Evolutionary conservation across 73 alveolate genomes (phyloP).

Genomic region (Breviolum minutum): DNA sequence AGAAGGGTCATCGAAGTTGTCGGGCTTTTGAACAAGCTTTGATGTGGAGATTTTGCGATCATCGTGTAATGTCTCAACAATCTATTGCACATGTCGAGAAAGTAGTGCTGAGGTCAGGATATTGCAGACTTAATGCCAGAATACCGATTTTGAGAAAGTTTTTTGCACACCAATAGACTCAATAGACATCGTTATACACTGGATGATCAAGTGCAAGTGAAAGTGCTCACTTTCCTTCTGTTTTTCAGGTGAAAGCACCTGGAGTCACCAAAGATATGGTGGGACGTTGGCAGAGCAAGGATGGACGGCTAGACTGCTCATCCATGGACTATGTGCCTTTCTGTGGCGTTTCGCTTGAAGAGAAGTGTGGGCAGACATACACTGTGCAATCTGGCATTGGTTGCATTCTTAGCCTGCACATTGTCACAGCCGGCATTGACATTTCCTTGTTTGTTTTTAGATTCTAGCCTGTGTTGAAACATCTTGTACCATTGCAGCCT

Average conservation of each 20-base stretch:
- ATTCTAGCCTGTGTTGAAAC: not conserved
- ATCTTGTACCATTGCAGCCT: not conserved
- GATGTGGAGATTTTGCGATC: too few species aligned
- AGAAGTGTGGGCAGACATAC: conserved; percentile 70
- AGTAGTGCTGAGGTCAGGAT: too few species aligned
- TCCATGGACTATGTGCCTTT: conserved; percentile 60
- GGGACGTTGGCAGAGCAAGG: conserved; percentile 93
- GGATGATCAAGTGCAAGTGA: not conserved
- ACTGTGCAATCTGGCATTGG: conserved; percentile 81
- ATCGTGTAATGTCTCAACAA: too few species aligned
- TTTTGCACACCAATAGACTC: too few species aligned
- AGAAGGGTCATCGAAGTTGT: too few species aligned
- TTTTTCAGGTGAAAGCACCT: conserved; percentile 65
- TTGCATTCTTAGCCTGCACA: not conserved
- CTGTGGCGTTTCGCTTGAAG: conserved; percentile 77
- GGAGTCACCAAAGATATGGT: conserved; percentile 89
- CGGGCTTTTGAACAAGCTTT: too few species aligned
- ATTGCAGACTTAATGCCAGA: too few species aligned
- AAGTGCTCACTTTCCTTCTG: not conserved
- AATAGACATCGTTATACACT: too few species aligned
- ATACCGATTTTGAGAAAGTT: too few species aligned
- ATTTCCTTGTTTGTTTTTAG: not conserved
- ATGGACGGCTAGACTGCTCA: conserved; percentile 65
- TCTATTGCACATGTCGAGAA: too few species aligned
- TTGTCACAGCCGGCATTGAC: not conserved